Evolutionary conservation across 2,329 filamentous ascomycete species (phyloP).

Genomic region (Pyricularia grisea): DNA sequence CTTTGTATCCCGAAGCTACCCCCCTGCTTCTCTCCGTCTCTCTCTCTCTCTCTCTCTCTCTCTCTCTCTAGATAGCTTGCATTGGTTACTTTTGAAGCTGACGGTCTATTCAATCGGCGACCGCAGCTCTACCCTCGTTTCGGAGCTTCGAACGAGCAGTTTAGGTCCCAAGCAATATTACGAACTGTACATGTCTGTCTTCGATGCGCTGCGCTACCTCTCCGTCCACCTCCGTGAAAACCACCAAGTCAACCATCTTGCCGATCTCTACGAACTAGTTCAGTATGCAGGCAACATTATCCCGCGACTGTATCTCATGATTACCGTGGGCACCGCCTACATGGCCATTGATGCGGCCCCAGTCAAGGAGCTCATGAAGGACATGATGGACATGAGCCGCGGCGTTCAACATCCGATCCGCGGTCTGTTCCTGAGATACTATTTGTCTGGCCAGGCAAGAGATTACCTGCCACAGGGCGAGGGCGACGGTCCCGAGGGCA

Average conservation of each 20-base stretch:
- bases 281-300: conserved; percentile 96
- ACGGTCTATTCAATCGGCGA: neutral
- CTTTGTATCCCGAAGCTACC: neutral
- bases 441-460: conserved; percentile 87
- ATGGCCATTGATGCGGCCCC: conserved; percentile 98
- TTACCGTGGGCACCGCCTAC: conserved; percentile 97
- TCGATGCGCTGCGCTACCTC: conserved; percentile 92
- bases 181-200: conserved; percentile 98
- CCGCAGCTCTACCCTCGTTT: conserved; percentile 84
- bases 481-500: conserved; percentile 87
- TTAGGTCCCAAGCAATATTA: conserved; percentile 99
- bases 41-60: neutral
- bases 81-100: neutral
- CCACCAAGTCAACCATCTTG: conserved; percentile 94
- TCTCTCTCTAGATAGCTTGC: neutral
- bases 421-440: conserved; percentile 91
- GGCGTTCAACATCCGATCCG: conserved; percentile 96
- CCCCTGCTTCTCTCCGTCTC: neutral
- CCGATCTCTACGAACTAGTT: conserved; percentile 94
- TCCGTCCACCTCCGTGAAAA: conserved; percentile 95
- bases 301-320: conserved; percentile 94
- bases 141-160: conserved; percentile 94
- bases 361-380: conserved; percentile 99
- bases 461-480: conserved; percentile 76
- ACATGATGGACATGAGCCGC: conserved; percentile 99